Conservation (phyloP, 176 grass and related monocot species). For the Carex parvula region DNA sequence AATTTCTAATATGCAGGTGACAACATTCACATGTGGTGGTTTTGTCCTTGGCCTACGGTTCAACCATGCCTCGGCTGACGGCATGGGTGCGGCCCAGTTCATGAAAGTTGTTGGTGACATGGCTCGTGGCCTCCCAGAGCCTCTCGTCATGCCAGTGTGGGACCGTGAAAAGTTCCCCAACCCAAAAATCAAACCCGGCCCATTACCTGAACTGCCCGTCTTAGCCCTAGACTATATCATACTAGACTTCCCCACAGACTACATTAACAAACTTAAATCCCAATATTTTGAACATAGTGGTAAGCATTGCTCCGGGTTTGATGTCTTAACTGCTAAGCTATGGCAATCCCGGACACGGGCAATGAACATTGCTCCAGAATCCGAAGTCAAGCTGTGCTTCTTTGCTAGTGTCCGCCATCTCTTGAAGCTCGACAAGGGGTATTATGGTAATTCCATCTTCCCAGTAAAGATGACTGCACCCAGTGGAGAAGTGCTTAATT, state of each 20-base stretch:
- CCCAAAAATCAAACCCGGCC: constrained; percentile 73
- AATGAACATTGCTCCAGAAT: constrained; percentile 14
- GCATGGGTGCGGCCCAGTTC: constrained; percentile 86
- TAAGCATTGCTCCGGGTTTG: constrained; percentile 80
- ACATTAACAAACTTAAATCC: constrained; percentile 59
- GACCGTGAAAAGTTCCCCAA: constrained; percentile 61
- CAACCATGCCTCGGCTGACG: constrained; percentile 88
- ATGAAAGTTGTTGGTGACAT: constrained; percentile 80
- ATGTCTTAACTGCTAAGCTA: constrained; percentile 71
- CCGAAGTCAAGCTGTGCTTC: constrained; percentile 71
- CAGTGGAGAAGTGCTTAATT: constrained; percentile 32
- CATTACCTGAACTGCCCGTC: constrained; percentile 69
- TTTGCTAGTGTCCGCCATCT: constrained; percentile 77
- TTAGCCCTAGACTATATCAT: constrained; percentile 69
- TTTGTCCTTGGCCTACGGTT: constrained; percentile 83
- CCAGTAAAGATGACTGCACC: constrained; percentile 61
- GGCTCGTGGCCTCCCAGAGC: constrained; percentile 70
- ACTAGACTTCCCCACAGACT: constrained; percentile 55
- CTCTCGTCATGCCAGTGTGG: constrained; percentile 65
- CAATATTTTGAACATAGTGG: constrained; percentile 50
- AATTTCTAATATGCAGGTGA: constrained; percentile 44
- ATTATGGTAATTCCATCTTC: constrained; percentile 98
- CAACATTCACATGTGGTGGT: constrained; percentile 85
- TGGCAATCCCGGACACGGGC: constrained; percentile 81
- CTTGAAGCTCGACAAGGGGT: constrained; percentile 61